A percentile compares a stretch with the other conserved stretches of the same genome.
phyloP scores from a whole-genome alignment of 495 filamentous ascomycete genomes.

The Haplographium delicatum region DNA sequence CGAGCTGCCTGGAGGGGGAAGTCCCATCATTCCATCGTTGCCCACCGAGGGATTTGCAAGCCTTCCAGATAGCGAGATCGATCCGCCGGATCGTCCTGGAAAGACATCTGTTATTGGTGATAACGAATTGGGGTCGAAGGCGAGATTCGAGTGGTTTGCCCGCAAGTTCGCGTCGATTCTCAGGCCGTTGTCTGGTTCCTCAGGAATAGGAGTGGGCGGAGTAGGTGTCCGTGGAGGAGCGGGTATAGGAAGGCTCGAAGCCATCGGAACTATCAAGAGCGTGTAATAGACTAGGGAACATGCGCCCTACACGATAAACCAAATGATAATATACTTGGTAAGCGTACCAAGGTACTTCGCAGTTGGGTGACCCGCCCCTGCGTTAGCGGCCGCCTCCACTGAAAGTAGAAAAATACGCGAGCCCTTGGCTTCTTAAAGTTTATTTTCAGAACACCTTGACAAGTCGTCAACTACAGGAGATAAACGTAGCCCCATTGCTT shows the following conservation, averaged over 20 bases:
- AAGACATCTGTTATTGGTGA: constrained; percentile 56
- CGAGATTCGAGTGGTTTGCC: constrained; percentile 32
- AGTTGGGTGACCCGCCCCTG: too few species aligned
- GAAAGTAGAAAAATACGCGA: too few species aligned
- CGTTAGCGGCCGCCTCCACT: too few species aligned
- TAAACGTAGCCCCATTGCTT: too few species aligned
- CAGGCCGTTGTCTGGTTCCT: constrained; percentile 27
- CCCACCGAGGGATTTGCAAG: constrained; percentile 8
- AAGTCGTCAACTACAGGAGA: too few species aligned
- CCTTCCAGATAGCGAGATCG: constrained; percentile 20
- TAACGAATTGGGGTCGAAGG: constrained; percentile 55
- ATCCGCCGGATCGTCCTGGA: constrained; percentile 34
- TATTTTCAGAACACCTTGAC: too few species aligned
- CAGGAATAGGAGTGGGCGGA: constrained; percentile 55
- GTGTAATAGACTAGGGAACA: too few species aligned
- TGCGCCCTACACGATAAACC: too few species aligned
- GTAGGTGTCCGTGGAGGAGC: constrained; percentile 63
- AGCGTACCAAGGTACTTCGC: too few species aligned
- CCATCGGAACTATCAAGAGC: constrained; percentile 36
- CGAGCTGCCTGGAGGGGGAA: constrained; percentile 23
- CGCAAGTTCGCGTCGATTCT: constrained; percentile 31
- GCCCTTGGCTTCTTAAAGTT: too few species aligned
- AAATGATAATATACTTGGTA: too few species aligned
- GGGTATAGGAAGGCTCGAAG: constrained; percentile 56
- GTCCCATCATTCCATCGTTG: constrained; percentile 14